Base-by-base conservation (phyloP, 805 yeast genomes). In the Suhomyces sp. region DNA sequence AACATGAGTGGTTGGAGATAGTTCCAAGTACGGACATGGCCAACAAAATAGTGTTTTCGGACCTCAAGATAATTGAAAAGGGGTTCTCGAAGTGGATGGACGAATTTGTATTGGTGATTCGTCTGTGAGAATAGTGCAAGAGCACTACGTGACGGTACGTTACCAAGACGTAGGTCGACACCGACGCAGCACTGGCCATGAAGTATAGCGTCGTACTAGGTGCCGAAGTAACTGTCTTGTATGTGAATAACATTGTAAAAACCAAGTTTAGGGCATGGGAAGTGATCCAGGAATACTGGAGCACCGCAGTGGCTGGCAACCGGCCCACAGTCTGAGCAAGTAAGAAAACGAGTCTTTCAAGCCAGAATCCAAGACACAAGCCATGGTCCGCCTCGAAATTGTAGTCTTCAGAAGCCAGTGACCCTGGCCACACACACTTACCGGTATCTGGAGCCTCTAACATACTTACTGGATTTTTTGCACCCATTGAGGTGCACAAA, bases 41-140 rank as follows among this genome's bases (percentile, higher is more conserved):
- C 29, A 71, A 57, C 10, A 71, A 56, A 33, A 60, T 63, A 23
- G 69, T 63, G 50, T 65, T 68, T 40, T 72, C 75, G 6, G 73
- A 64, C 36, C 61, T 57, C 38, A 70, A 51, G 17, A 69, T 40
- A 6, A 56, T 50, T 0, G 65, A 57, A 46, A 68, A 48, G 2
- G 68, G 67, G 22, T 58, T 49, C 23, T 50, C 52, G 13, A 17
- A 19, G 27, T 31, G 36, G 15, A 33, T n/a, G 19, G 15, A 6
- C 5, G 46, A 3, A 26, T 42, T 42, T 17, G 46, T 42, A 22
- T 36, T 24, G 29, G 42, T 22, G 19, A 22, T 15, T 41, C 45
- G 26, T 9, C 29, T 40, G 17, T 46, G 35, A 38, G 23, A 40
- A 24, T 31, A 38, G 41, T n/a, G 36, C 19, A 51, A 13, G 15